phyloP scores from a whole-genome alignment of 371 early-diverging fungal species.

The Rhizopus arrhizus region DNA sequence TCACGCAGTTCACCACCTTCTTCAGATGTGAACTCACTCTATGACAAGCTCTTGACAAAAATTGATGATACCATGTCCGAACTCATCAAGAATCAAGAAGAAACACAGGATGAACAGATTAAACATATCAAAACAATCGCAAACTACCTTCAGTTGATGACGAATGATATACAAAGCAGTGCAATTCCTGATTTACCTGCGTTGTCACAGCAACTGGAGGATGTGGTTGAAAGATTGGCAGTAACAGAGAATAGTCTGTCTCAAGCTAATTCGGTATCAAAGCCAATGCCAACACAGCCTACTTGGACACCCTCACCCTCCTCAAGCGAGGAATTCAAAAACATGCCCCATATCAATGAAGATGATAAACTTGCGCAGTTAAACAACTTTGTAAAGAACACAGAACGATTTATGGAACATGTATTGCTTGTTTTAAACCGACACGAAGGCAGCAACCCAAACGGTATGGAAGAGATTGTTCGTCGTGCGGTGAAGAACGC shows the following conservation, averaged over 20 bases:
- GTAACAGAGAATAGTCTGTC: constrained; percentile 25
- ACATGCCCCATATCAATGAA: constrained; percentile 8
- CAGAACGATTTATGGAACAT: constrained; percentile 47
- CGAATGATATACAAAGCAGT: constrained; percentile 40
- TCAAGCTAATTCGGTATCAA: neutral
- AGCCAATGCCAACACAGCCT: neutral
- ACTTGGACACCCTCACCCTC: constrained; percentile 1
- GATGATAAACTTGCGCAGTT: constrained; percentile 31
- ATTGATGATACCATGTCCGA: constrained; percentile 20
- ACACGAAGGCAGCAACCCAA: constrained; percentile 30
- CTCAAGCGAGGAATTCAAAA: neutral
- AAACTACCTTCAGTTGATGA: constrained; percentile 40
- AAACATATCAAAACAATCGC: constrained; percentile 43
- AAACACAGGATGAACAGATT: constrained; percentile 36
- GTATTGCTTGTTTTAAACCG: constrained; percentile 38
- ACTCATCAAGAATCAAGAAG: constrained; percentile 23
- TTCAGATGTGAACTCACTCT: neutral
- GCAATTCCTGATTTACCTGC: constrained; percentile 40
- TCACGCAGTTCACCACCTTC: neutral
- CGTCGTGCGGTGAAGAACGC: constrained; percentile 48
- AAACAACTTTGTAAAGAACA: constrained; percentile 32
- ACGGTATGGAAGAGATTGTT: constrained; percentile 46
- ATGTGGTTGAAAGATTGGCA: constrained; percentile 33
- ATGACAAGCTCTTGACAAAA: constrained; percentile 19
- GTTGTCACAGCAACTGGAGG: constrained; percentile 38